Base-by-base conservation (phyloP, 768 basidiomycete species). In the Suillus alpinus region DNA sequence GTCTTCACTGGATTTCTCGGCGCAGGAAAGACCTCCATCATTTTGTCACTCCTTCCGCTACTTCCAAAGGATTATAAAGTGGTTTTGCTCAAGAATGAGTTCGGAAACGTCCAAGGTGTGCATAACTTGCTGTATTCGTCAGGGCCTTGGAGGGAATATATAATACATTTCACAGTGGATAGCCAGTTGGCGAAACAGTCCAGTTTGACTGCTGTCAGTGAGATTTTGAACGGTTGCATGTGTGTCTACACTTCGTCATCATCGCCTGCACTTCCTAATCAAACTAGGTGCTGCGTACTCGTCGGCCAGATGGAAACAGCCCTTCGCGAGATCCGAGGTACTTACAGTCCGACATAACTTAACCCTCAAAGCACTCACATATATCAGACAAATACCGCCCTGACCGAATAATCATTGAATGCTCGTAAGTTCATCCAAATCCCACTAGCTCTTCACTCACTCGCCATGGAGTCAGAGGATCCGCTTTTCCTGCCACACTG, bases 181-280 rank as follows among this genome's bases (percentile, higher is more conserved):
- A 95, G 93, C 66, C 87, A 95, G 65, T 84, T 98, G 16, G 94
- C 94, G 14, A 82, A 87, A 61, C 88, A 95, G 68, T 92, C 90
- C 1, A 88, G 86, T 56, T 76, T 98, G 46, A 77, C 92, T 18
- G 94, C 91, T 1, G 94, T 98, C 59, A 92, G 87, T 67, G 95
- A 98, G 74, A 97, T 98, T 57, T 74, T 95, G 64, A 97, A 96
- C 73, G 95, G 94, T n/a, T 97, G 94, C 82, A 86, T 96, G 94
- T 95, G 66, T 72, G 68, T 63, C 20, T 16, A 26, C 36, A 39
- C 5, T 55, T 39, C 36, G 4, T 20, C 13, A 16, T 23, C 23
- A 23, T 37, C 52, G 16, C 16, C 23, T 51, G 3, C 10, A 23
- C 18, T 60, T 31, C 44, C 23, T 26, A 37, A 55, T 26, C 36